Percentiles rank a stretch among this genome's conserved stretches.
These are phyloP conservation scores for Thermoascus crustaceus DNA, from an alignment of 2,329 filamentous ascomycete genomes.

Conservation along the genomic window DNA sequence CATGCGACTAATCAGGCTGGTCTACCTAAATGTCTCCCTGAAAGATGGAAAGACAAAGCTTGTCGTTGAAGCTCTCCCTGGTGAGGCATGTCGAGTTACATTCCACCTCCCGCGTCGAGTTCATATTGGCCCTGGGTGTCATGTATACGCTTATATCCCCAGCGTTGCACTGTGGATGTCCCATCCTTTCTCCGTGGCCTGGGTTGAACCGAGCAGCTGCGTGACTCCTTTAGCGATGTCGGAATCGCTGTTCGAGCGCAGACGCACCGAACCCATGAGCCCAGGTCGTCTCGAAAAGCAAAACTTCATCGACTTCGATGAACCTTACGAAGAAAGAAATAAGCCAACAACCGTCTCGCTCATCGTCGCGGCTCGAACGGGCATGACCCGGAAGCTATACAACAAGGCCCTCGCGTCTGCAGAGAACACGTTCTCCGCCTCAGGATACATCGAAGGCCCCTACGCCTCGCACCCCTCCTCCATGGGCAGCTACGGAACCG, in stretches of 20 bases:
- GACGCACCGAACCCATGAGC: slow-evolving; percentile 11
- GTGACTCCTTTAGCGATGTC: slow-evolving; percentile 16
- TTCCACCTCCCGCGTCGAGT: slow-evolving; percentile 50
- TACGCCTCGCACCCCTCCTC: slow-evolving; percentile 53
- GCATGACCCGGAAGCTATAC: slow-evolving; percentile 55
- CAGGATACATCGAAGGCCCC: slow-evolving; percentile 55
- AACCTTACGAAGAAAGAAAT: slow-evolving; percentile 11
- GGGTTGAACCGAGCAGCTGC: slow-evolving; percentile 30
- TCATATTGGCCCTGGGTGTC: slow-evolving; percentile 47
- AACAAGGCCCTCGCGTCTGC: slow-evolving; percentile 45
- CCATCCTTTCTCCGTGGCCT: slow-evolving; percentile 42
- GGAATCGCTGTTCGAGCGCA: slow-evolving; percentile 12
- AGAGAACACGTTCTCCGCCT: slow-evolving; percentile 43
- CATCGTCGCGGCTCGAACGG: slow-evolving; percentile 53
- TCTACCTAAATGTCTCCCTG: slow-evolving; percentile 47
- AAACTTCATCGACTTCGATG: slow-evolving; percentile 15
- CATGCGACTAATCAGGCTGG: slow-evolving; percentile 41
- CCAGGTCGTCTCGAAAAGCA: slow-evolving; percentile 28
- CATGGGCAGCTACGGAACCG: slow-evolving; percentile 54
- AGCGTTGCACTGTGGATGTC: slow-evolving; percentile 40
- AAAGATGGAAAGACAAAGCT: slow-evolving; percentile 43
- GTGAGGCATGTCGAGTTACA: slow-evolving; percentile 53
- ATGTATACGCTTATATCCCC: slow-evolving; percentile 55
- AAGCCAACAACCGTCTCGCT: slow-evolving; percentile 43
- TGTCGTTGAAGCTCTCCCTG: slow-evolving; percentile 50